Evolutionary conservation across 441 rosid genomes (phyloP).

Genomic region (Erysimum cheiri): DNA sequence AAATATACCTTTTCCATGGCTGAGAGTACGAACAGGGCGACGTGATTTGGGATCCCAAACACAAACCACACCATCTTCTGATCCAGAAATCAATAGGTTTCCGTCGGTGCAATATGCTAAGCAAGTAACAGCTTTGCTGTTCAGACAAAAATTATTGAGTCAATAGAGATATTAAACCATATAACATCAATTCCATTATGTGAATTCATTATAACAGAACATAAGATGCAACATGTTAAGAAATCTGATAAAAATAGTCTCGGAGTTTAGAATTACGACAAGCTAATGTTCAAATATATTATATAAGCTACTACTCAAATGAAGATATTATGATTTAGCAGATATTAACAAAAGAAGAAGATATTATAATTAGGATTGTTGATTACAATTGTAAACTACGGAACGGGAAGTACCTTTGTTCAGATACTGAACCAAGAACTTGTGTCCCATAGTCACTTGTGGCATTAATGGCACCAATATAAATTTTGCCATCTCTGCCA

Average conservation of each 20-base stretch:
- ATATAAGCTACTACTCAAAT: neutral
- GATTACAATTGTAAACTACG: neutral
- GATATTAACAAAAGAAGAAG: slow-evolving; percentile 16
- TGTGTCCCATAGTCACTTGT: slow-evolving; percentile 62
- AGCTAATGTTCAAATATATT: neutral
- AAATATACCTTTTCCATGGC: slow-evolving; percentile 68
- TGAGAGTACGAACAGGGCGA: slow-evolving; percentile 56
- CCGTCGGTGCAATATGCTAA: slow-evolving; percentile 63
- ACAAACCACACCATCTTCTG: slow-evolving; percentile 78
- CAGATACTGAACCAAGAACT: slow-evolving; percentile 67
- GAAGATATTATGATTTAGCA: neutral
- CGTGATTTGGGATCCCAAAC: slow-evolving; percentile 67
- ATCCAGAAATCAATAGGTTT: slow-evolving; percentile 74
- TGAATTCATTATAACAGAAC: neutral
- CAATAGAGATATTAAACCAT: slow-evolving; percentile 8
- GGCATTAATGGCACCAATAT: slow-evolving; percentile 71
- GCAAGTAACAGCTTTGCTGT: slow-evolving; percentile 82
- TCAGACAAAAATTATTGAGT: slow-evolving; percentile 14
- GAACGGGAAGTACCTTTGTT: slow-evolving; percentile 57
- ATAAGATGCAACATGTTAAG: slow-evolving; percentile 14
- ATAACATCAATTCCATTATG: slow-evolving; percentile 5
- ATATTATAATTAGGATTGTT: neutral
- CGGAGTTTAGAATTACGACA: slow-evolving; percentile 19
- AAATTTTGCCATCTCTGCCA: slow-evolving; percentile 74
- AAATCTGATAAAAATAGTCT: neutral